Base-by-base conservation (phyloP, 2,329 filamentous ascomycete genomes). In the Cladosporium phlei region DNA sequence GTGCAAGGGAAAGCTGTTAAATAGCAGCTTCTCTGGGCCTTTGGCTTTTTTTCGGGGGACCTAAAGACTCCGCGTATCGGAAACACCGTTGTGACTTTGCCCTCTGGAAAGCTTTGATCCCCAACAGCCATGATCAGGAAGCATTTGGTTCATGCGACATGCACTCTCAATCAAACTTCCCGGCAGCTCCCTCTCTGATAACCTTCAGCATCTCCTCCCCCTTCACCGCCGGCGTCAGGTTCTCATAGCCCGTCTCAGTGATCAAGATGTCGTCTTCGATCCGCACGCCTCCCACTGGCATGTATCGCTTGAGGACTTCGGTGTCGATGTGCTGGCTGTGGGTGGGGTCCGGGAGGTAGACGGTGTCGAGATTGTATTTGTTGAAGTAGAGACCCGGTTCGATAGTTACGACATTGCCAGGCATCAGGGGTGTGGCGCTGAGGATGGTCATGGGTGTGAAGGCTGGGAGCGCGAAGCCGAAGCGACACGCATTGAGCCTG, bases 241-340 rank as follows among this genome's bases (percentile, higher is more conserved):
- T 94, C 67, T 95, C 89, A 58, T 82, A 81, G 0, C 90, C 89
- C 12, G 78, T 70, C 50, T 83, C 74, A 1, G 86, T 94, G 46
- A 97, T 82, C 20, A 94, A 72, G 28, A 97, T 78, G 62, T 90
- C 86, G 60, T 97, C 71, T 69, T 98, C 91, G 51, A 97, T 95
- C 39, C 91, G 79, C 21, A 95, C 88, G 27, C 91, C 91, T 9
- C 91, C 91, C 1, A 97, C 83, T 22, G 69, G 71, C 71, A 86
- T 90, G 63, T 85, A 91, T 51, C 70, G 71, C 50, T 83, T 78
- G 29, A 91, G 68, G 2, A 83, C 75, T 4, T 74, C 70, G 55
- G 68, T 68, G 66, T 91, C 75, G 60, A 93, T 83, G 59, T 76
- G 87, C 52, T 75, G 72, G 22, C 70, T 69, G 57, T 84, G 79